Evolutionary conservation across 495 filamentous ascomycete genomes (phyloP), one percentile per base, ranked within the genome.

Genomic region (Collariella sp.): DNA sequence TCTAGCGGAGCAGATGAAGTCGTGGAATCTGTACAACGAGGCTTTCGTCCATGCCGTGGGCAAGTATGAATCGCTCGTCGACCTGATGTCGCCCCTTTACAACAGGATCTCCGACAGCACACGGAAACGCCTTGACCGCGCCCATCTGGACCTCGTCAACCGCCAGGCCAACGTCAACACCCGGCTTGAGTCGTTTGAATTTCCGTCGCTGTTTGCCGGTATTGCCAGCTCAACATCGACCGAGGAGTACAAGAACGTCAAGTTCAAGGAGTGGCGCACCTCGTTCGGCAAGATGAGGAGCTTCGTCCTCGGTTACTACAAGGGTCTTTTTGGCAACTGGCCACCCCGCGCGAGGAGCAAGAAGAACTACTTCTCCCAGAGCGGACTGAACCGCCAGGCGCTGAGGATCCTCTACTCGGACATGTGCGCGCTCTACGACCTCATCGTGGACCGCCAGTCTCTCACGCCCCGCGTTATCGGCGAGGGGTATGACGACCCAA

Each of bases 41-140:
- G 90, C 85, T 6, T 98, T 95, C 61, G 77, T 90, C 9, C 93
- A 98, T 67, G 88, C 83, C n/a, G 89, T 88, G 13, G 93, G 93
- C 23, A 93, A 93, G 66, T 86, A 90, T 61, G 83, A 88, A 9
- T 81, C 83, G 36, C 71, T 97, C 38, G 75, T 81, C 40, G 76
- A 81, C 20, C 68, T 91, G 35, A 76, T 81, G 19, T 85, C 81
- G 57, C 79, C 83, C 1, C 81, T 90, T 36, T 88, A 79, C 58
- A 68, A 75, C 18, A 70, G 86, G 39, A 83, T 98, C 41, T 84
- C 82, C 29, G 67, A 75, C 5, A 75, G 77, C 44, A 96, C 91
- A 0, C 81, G 82, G 35, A 86, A 88, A 55, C 83, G 88, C 12
- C 69, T 97, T 12, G 88, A 94, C 64, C 81, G 88, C 52, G 83